These are phyloP conservation scores for Climacium dendroides DNA, from an alignment of 225 moss, liverwort and hornwort genomes.

Conservation along the genomic window DNA sequence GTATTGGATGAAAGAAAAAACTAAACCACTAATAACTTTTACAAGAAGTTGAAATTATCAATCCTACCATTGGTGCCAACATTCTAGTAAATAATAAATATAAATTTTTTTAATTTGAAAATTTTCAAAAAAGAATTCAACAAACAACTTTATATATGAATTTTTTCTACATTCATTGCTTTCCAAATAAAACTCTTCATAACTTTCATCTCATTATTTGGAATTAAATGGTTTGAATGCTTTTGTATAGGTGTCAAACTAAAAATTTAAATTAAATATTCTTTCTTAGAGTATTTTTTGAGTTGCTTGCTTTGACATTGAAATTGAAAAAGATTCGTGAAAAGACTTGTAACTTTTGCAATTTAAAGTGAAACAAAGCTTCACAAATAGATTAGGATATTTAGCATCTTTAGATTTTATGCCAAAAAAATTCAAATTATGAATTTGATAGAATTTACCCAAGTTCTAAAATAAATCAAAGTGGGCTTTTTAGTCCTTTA, in stretches of 20 bases:
- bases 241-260: not conserved
- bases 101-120: not conserved
- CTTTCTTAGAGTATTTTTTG: not conserved
- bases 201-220: not conserved
- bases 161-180: no score
- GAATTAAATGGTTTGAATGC: not conserved
- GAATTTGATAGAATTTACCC: accelerated
- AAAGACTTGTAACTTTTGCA: not conserved
- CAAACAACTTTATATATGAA: not conserved
- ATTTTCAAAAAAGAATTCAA: not conserved
- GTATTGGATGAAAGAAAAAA: no score
- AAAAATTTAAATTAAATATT: not conserved
- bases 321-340: no score
- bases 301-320: not conserved
- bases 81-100: not conserved
- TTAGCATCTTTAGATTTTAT: not conserved
- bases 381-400: not conserved
- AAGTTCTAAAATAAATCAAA: not conserved
- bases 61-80: not conserved
- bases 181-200: no score
- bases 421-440: not conserved
- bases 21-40: no score
- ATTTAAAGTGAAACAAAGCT: not conserved
- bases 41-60: not conserved
- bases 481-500: no score